Percentiles rank a stretch among this genome's conserved stretches.
Evolutionary conservation across 2,329 filamentous ascomycete species (phyloP).

Genomic region (Thermothelomyces thermophilus): DNA sequence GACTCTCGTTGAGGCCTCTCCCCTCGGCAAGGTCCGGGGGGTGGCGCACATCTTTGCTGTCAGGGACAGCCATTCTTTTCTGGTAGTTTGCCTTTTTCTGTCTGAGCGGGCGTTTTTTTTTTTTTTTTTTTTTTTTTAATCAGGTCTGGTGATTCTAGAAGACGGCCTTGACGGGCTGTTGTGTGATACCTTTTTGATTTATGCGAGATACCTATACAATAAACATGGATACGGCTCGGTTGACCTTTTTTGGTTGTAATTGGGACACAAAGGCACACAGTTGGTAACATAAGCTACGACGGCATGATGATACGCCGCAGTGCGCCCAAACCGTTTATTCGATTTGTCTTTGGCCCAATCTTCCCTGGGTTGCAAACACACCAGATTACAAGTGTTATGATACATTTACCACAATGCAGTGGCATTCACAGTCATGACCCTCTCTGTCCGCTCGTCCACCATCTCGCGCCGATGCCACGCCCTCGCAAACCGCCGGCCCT

Average conservation of each 20-base stretch:
- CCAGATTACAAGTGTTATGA: too few relatives aligned
- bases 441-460: constrained; percentile 19
- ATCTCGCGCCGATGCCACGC: constrained; percentile 37
- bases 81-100: background rate
- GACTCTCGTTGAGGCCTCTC: background rate
- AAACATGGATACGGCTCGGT: background rate
- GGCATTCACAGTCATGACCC: constrained; percentile 25
- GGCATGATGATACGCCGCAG: too few relatives aligned
- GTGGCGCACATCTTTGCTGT: background rate
- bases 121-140: too few relatives aligned
- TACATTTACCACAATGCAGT: constrained; percentile 28
- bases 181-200: constrained; percentile 16
- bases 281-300: too few relatives aligned
- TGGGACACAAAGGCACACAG: too few relatives aligned
- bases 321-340: too few relatives aligned
- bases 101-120: background rate
- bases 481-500: constrained; percentile 46
- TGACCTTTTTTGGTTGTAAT: constrained; percentile 3
- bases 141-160: background rate
- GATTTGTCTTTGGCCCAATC: too few relatives aligned
- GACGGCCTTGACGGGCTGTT: constrained; percentile 16
- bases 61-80: background rate
- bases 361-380: too few relatives aligned
- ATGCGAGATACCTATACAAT: constrained; percentile 6
- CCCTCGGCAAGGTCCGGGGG: too few relatives aligned